A percentile compares a stretch with the other conserved stretches of the same genome.
Conservation (phyloP, 1,139 yeast genomes). For the Chernovozyma aurita region DNA sequence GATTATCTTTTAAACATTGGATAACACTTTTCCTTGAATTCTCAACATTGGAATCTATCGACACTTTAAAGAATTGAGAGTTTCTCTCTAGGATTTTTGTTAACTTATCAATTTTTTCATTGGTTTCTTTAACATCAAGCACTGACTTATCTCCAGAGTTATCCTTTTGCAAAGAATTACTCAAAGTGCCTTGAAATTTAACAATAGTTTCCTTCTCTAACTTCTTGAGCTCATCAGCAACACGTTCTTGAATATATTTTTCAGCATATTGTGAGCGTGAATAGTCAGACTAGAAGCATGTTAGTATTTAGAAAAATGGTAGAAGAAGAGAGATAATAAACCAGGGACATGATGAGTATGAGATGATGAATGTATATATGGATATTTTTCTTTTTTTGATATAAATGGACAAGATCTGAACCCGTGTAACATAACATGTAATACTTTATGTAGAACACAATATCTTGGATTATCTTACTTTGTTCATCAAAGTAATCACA, state of each 20-base stretch:
- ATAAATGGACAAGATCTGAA: too few species aligned
- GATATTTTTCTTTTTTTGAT: too few species aligned
- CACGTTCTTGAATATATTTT: constrained; percentile 72
- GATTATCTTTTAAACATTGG: constrained; percentile 63
- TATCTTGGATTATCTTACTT: too few species aligned
- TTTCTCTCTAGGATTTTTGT: constrained; percentile 46
- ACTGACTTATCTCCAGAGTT: constrained; percentile 19
- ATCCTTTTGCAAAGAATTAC: constrained; percentile 34
- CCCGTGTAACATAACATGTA: too few species aligned
- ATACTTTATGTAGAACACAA: too few species aligned
- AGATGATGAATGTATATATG: too few species aligned
- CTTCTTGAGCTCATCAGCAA: constrained; percentile 58
- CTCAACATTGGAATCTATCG: constrained; percentile 26
- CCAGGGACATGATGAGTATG: too few species aligned
- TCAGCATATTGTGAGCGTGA: constrained; percentile 79
- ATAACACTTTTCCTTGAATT: constrained; percentile 55
- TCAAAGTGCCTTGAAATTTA: constrained; percentile 50
- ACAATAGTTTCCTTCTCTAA: constrained; percentile 57
- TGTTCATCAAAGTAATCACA: too few species aligned
- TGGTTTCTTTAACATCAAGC: constrained; percentile 28
- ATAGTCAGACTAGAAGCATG: constrained; percentile 56
- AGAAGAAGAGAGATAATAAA: too few species aligned
- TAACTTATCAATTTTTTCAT: constrained; percentile 41
- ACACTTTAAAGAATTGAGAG: constrained; percentile 38
- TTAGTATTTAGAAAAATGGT: too few species aligned